Base-by-base conservation (phyloP, 208 protist species). In the Angomonas ambiguus region DNA sequence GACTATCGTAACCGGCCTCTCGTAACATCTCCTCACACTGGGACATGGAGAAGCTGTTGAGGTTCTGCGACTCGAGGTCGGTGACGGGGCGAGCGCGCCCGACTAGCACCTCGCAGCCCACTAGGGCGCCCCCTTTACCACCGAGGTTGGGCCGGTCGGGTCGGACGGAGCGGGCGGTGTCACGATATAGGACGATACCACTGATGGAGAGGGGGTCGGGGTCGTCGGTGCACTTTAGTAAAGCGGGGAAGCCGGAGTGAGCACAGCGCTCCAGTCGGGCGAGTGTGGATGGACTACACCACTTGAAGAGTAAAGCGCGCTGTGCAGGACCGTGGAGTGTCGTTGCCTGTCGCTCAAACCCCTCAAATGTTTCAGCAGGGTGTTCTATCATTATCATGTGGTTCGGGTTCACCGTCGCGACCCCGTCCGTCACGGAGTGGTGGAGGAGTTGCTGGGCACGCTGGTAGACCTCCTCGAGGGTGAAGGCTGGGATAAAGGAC, bases 21-120 rank as follows among this genome's bases (percentile, higher is more conserved):
- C 76, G 41, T 56, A 91, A 77, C 70, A 85, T 84, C 45, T 80
- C 80, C 31, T 79, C 67, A 59, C 81, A 91, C 69, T 91, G 72
- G 60, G 66, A 67, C 71, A 79, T 87, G 33, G 74, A 71, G 65
- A 82, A 88, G 64, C 75, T 51, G 51, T 78, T 72, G 42, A 91
- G 73, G 58, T 80, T 71, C 32, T 34, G 35, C 63, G 71, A 72
- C 70, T 91, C 85, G 11, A 76, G 69, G 53, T 69, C 73, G 32
- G 75, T 72, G 28, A 91, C 77, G 2, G 58, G 67, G 38, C 81
- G 78, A 10, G 75, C 65, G 16, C 65, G 60, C 35, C 85, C 85
- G 1, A 78, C 64, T 13, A 70, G 71, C 2, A 79, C 73, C 65
- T 87, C 81, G 71, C 79, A 91, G 16, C 73, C 84, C 18, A 85